Percentiles rank a stretch among this genome's conserved stretches.
Evolutionary conservation across 495 filamentous ascomycete genomes (phyloP).

Genomic region (Neurospora sp.): DNA sequence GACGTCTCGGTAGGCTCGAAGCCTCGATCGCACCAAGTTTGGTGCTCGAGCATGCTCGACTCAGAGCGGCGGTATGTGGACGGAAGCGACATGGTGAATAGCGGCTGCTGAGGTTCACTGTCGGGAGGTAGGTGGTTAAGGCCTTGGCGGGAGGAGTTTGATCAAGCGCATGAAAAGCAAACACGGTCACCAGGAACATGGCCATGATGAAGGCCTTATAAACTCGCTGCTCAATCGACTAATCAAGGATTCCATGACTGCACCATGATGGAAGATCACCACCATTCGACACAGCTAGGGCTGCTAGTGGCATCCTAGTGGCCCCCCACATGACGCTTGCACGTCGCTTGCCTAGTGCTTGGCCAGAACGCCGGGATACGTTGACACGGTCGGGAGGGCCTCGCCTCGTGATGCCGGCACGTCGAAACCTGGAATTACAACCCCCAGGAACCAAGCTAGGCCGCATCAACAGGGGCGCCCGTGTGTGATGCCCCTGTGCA

Average conservation of each 20-base stretch:
- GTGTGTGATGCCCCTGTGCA: neutral
- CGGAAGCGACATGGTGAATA: neutral
- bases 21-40: conserved; percentile 30
- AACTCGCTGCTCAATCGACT: neutral
- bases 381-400: neutral
- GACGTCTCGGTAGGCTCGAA: conserved; percentile 35
- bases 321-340: neutral
- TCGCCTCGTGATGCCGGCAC: neutral
- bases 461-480: neutral
- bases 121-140: neutral
- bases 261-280: neutral
- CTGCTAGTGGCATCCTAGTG: neutral
- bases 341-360: neutral
- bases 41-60: conserved; percentile 16
- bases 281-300: neutral
- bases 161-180: neutral
- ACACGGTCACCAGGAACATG: neutral
- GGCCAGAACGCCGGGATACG: neutral
- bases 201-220: neutral
- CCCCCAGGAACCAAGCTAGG: neutral
- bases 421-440: neutral
- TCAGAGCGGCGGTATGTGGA: neutral
- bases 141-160: neutral
- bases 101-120: neutral
- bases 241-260: neutral